A percentile compares a stretch with the other conserved stretches of the same genome.
phyloP scores from a whole-genome alignment of 805 yeast genomes.

The Sugiyamaella lignohabitans region DNA sequence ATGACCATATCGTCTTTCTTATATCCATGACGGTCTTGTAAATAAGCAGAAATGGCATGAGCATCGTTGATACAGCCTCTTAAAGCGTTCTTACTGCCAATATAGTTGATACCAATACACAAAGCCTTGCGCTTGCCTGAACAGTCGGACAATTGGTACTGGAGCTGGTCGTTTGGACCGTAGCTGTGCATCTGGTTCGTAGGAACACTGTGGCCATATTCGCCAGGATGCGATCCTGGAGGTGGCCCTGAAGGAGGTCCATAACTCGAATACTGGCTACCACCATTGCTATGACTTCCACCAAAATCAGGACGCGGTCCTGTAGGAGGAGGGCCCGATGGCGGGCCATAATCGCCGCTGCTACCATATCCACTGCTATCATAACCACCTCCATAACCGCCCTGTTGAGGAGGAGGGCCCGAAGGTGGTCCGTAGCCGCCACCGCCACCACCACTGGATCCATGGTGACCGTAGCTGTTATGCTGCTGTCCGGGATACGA shows the following conservation, averaged over 20 bases:
- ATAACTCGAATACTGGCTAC: no score
- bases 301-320: slow-evolving; percentile 14
- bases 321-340: slow-evolving; percentile 29
- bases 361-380: slow-evolving; percentile 19
- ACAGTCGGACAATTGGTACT: slow-evolving; percentile 61
- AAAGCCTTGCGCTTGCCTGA: slow-evolving; percentile 69
- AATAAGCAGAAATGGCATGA: slow-evolving; percentile 38
- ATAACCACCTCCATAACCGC: slow-evolving; percentile 1
- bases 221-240: slow-evolving; percentile 13
- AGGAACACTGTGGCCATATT: slow-evolving; percentile 17
- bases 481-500: slow-evolving; percentile 18
- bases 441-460: slow-evolving; percentile 9
- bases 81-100: slow-evolving; percentile 53
- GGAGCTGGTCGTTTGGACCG: slow-evolving; percentile 27
- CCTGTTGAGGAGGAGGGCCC: slow-evolving; percentile 28
- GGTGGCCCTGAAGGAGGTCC: slow-evolving; percentile 28
- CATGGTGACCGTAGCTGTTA: slow-evolving; percentile 6
- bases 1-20: slow-evolving; percentile 35
- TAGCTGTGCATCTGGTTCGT: slow-evolving; percentile 29
- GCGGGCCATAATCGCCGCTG: slow-evolving; percentile 19
- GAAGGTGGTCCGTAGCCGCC: slow-evolving; percentile 23
- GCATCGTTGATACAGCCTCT: slow-evolving; percentile 81
- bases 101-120: slow-evolving; percentile 71
- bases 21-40: slow-evolving; percentile 35
- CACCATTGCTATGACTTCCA: slow-evolving; percentile 4